Percentiles rank a stretch among this genome's conserved stretches.
Conservation (phyloP, 73 alveolate species). For the Strombidium stylifer region DNA sequence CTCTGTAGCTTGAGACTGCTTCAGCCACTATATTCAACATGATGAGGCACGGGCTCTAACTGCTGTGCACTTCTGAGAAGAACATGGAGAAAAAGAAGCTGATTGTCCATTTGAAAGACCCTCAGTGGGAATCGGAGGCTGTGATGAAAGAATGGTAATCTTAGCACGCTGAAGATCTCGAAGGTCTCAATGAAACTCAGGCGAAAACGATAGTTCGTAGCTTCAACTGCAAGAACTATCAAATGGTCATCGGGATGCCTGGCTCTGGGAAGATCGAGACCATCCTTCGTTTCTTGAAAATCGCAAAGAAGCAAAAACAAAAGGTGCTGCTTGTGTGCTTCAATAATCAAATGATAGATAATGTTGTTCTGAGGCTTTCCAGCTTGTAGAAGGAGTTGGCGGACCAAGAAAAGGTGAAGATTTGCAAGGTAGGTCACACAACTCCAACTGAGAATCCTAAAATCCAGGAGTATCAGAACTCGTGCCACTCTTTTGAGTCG, state of each 20-base stretch:
- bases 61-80: constrained; percentile 4
- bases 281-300: constrained; percentile 9
- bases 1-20: constrained; percentile 23
- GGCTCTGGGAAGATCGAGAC: constrained; percentile 41
- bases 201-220: neutral
- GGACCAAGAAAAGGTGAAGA: neutral
- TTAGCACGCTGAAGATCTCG: neutral
- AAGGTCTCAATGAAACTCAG: constrained; percentile 31
- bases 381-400: constrained; percentile 7
- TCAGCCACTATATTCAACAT: constrained; percentile 12
- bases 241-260: constrained; percentile 44
- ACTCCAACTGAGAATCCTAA: neutral
- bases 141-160: neutral
- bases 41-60: constrained; percentile 26
- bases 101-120: constrained; percentile 1
- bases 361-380: constrained; percentile 11
- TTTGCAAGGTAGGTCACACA: constrained; percentile 28
- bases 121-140: neutral
- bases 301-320: neutral
- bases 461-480: constrained; percentile 5
- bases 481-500: constrained; percentile 1
- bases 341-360: constrained; percentile 31
- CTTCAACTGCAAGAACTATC: neutral
- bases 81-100: constrained; percentile 1
- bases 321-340: constrained; percentile 36